phyloP scores from a whole-genome alignment of 768 basidiomycete genomes.

The Leccinum incarnatum region DNA sequence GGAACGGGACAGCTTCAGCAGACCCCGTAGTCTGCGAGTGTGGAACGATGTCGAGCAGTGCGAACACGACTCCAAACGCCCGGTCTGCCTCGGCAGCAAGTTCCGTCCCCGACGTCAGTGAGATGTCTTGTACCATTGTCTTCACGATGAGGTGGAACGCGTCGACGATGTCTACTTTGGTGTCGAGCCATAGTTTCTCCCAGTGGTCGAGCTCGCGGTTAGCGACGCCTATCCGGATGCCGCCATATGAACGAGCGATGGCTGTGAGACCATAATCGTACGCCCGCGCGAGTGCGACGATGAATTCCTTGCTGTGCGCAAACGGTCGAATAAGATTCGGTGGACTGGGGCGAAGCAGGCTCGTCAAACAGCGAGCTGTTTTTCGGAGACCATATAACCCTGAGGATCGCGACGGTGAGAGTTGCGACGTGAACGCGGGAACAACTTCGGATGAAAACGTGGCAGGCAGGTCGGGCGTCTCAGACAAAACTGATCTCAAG shows the following conservation, averaged over 20 bases:
- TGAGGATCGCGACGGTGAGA: slow-evolving; percentile 41
- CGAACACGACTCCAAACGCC: slow-evolving; percentile 56
- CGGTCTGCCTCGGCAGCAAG: slow-evolving; percentile 50
- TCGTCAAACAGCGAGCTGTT: slow-evolving; percentile 52
- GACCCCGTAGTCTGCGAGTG: slow-evolving; percentile 14
- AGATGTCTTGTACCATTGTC: slow-evolving; percentile 48
- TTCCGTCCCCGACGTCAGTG: slow-evolving; percentile 39
- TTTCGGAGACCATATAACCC: slow-evolving; percentile 69
- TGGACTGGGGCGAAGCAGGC: slow-evolving; percentile 53
- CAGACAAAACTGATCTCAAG: slow-evolving; percentile 43
- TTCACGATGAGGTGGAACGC: slow-evolving; percentile 59
- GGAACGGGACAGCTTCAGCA: slow-evolving; percentile 47
- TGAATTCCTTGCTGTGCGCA: slow-evolving; percentile 47
- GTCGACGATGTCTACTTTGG: slow-evolving; percentile 72
- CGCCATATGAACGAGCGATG: slow-evolving; percentile 62
- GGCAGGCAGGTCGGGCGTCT: slow-evolving; percentile 32
- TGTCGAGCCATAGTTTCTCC: slow-evolving; percentile 68
- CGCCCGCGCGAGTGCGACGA: slow-evolving; percentile 53
- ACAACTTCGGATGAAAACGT: slow-evolving; percentile 46
- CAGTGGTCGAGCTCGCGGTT: slow-evolving; percentile 52
- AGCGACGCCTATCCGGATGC: slow-evolving; percentile 33
- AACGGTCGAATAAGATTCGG: slow-evolving; percentile 51
- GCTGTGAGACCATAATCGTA: slow-evolving; percentile 59
- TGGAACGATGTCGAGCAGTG: slow-evolving; percentile 48
- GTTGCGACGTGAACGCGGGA: slow-evolving; percentile 50